Evolutionary conservation across 73 alveolate species (phyloP), one percentile per base, ranked within the genome.

Genomic region (Paramecium sonneborni): DNA sequence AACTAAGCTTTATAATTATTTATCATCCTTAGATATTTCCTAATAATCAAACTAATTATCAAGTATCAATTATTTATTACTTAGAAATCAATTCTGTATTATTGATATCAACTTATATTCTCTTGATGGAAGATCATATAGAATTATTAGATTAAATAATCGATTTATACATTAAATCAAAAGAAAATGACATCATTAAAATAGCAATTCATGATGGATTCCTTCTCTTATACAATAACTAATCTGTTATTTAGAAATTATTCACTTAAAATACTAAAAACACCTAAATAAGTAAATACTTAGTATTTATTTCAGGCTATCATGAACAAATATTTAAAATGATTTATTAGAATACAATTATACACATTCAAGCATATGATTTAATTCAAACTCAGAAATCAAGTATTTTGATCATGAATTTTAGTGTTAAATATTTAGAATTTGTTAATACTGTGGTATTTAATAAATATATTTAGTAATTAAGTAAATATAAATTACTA

Each of bases 131-230:
- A 34, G 87, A 39, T 18, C 32, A 32, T 9, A 21, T 74, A 14
- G 57, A 74, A 39, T 37, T 74, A 35, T 12, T 74, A 15, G 37
- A 74, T 6, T 37, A 28, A 23, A 74, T 74, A 21, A 32, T 74
- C n/a, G 32, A 34, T 21, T 23, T 34, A 28, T 74, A 74, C 26
- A 6, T 21, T 9, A 74, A 74, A 74, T 74, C 37, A 28, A 5
- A 34, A 9, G 1, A 32, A 3, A 28, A 28, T 11, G 87, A 74
- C 8, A 74, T 37, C 32, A 2, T 37, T 11, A 74, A 74, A 39
- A 34, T 74, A 3, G 87, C 87, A 3, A 74, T 74, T 18, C 87
- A 74, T 34, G 87, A 74, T 74, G 87, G n/a, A n/a, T n/a, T n/a
- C n/a, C 20, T 74, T 5, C 20, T 12, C 0, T 18, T 74, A 34